These are phyloP conservation scores for Durotheca rogersii DNA, from an alignment of 495 filamentous ascomycete species.

Conservation along the genomic window DNA sequence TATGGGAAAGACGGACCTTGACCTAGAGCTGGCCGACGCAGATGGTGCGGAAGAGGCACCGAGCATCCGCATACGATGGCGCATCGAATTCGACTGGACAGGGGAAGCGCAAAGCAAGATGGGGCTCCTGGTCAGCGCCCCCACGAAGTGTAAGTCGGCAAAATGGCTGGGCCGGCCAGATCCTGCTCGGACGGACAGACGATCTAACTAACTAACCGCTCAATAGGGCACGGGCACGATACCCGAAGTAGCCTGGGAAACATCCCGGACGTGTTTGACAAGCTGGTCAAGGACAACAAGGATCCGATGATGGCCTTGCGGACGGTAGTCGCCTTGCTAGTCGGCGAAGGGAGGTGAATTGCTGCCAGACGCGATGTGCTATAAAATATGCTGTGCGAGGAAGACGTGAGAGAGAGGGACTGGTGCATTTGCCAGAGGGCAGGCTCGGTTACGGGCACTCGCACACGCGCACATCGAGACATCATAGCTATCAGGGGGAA, in stretches of 20 bases:
- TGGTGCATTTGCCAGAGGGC: no score
- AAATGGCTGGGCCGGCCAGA: not conserved
- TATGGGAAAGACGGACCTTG: conserved; percentile 47
- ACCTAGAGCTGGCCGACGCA: conserved; percentile 38
- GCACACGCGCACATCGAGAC: no score
- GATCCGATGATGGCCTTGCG: conserved; percentile 54
- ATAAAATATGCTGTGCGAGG: no score
- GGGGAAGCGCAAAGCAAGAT: conserved; percentile 60
- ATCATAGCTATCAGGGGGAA: no score
- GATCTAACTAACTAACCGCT: conserved; percentile 28
- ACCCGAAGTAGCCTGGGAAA: conserved; percentile 46
- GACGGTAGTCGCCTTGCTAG: conserved; percentile 53
- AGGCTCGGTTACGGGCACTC: no score
- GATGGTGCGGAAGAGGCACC: conserved; percentile 22
- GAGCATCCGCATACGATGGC: conserved; percentile 53
- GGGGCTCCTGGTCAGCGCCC: conserved; percentile 45
- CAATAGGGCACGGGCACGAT: conserved; percentile 54
- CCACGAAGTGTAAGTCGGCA: conserved; percentile 53
- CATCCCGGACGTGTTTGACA: conserved; percentile 54
- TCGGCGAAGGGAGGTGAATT: conserved; percentile 36
- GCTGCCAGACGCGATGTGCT: no score
- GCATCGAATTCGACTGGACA: conserved; percentile 62
- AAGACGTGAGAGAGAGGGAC: no score
- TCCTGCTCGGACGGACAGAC: not conserved
- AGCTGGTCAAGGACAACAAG: conserved; percentile 48